Conservation (phyloP, 2,329 filamentous ascomycete genomes). For the Epichloe gansuensis region DNA sequence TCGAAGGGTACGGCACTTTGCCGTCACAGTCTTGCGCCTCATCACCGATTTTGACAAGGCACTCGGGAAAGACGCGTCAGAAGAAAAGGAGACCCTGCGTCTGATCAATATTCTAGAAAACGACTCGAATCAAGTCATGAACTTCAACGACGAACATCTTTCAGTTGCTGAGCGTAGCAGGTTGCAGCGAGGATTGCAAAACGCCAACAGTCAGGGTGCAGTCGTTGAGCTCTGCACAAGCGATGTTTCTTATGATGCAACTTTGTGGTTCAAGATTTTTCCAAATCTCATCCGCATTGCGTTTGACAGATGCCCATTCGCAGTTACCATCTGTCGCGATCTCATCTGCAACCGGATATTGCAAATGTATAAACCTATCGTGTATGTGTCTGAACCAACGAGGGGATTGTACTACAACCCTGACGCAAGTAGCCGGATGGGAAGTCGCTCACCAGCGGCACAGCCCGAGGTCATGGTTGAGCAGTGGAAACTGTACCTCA, state of each 20-base stretch:
- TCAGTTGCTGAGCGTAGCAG: slow-evolving; percentile 87
- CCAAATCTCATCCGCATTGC: slow-evolving; percentile 86
- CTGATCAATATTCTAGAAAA: slow-evolving; percentile 89
- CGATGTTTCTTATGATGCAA: slow-evolving; percentile 87
- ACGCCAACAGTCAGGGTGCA: slow-evolving; percentile 70
- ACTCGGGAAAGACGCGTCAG: slow-evolving; percentile 52
- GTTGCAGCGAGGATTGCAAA: slow-evolving; percentile 78
- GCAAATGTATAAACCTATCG: slow-evolving; percentile 83
- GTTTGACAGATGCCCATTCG: slow-evolving; percentile 82
- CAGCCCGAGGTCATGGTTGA: slow-evolving; percentile 83
- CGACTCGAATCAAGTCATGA: slow-evolving; percentile 77
- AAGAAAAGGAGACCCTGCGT: slow-evolving; percentile 52
- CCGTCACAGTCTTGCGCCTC: slow-evolving; percentile 80
- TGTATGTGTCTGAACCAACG: slow-evolving; percentile 61
- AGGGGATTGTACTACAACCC: slow-evolving; percentile 51
- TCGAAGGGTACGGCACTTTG: slow-evolving; percentile 73
- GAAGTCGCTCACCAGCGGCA: slow-evolving; percentile 47
- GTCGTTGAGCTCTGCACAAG: slow-evolving; percentile 91
- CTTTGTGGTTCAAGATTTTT: slow-evolving; percentile 95
- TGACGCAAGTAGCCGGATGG: slow-evolving; percentile 39
- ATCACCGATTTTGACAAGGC: slow-evolving; percentile 90
- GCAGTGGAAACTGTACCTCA: slow-evolving; percentile 95
- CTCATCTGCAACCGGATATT: slow-evolving; percentile 84
- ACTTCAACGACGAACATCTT: slow-evolving; percentile 81
- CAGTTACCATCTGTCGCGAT: slow-evolving; percentile 80